Conservation (phyloP, 1,284 basidiomycete genomes). For the Boletus mariae region DNA sequence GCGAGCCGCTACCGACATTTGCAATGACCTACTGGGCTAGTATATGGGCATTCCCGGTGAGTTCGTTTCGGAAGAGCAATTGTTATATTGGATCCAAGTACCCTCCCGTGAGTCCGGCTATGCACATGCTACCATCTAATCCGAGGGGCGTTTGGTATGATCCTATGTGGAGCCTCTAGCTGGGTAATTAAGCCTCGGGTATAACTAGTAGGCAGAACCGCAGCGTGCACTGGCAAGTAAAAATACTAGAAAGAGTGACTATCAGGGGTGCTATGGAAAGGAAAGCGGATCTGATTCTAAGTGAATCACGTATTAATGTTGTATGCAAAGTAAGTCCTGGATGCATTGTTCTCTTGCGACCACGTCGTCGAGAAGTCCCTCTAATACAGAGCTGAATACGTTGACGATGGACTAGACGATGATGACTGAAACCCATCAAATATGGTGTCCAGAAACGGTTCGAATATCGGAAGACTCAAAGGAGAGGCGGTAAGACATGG, state of each 20-base stretch:
- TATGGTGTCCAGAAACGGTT: constrained; percentile 15
- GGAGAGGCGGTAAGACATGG: constrained; percentile 10
- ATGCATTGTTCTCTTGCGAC: constrained; percentile 8
- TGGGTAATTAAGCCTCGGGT: constrained; percentile 6
- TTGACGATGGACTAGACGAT: constrained; percentile 30
- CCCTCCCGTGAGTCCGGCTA: no score
- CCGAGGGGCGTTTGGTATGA: neutral
- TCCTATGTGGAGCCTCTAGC: neutral
- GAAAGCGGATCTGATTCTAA: constrained; percentile 3
- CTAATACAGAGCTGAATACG: constrained; percentile 14
- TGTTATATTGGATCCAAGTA: no score
- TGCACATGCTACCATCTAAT: neutral
- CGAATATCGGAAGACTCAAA: constrained; percentile 10
- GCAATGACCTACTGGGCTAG: no score
- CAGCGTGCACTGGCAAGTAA: constrained; percentile 1
- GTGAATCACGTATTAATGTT: constrained; percentile 13
- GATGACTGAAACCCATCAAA: constrained; percentile 21
- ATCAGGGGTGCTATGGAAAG: neutral
- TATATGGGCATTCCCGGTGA: no score
- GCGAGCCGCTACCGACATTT: no score
- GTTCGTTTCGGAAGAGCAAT: no score
- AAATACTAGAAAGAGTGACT: constrained; percentile 4
- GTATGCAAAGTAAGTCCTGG: constrained; percentile 15
- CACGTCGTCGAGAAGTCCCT: constrained; percentile 8
- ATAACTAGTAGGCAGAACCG: neutral